These are phyloP conservation scores for Saccharomycopsis hybrid DNA, from an alignment of 1,139 yeast species.

Conservation along the genomic window DNA sequence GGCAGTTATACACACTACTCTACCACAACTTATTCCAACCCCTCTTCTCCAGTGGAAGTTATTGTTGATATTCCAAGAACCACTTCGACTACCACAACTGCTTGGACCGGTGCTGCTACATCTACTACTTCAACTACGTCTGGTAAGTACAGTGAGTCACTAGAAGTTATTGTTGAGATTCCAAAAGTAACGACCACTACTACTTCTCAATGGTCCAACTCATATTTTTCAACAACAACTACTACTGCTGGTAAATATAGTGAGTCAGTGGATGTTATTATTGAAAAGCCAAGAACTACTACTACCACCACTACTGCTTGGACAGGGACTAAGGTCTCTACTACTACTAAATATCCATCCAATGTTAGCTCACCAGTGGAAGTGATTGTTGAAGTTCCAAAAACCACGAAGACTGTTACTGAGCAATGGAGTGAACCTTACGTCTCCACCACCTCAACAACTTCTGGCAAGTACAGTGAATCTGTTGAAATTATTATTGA, in stretches of 20 bases:
- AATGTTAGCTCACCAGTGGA: not conserved
- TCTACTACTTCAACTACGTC: not conserved
- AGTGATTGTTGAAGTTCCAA: slow-evolving; percentile 6
- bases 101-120: slow-evolving; percentile 13
- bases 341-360: slow-evolving; percentile 4
- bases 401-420: slow-evolving; percentile 2
- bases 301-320: slow-evolving; percentile 9
- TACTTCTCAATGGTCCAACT: slow-evolving; percentile 8
- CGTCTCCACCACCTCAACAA: slow-evolving; percentile 1
- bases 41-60: slow-evolving; percentile 6
- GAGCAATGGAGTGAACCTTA: slow-evolving; percentile 9
- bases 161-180: not conserved
- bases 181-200: slow-evolving; percentile 9
- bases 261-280: slow-evolving; percentile 11
- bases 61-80: slow-evolving; percentile 12
- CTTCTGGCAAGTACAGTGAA: slow-evolving; percentile 2
- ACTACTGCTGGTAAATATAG: slow-evolving; percentile 6
- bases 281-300: slow-evolving; percentile 5
- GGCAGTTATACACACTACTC: slow-evolving; percentile 6
- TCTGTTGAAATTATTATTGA: slow-evolving; percentile 8
- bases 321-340: slow-evolving; percentile 7
- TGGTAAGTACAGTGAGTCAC: not conserved
- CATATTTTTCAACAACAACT: slow-evolving; percentile 6
- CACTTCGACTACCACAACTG: slow-evolving; percentile 5
- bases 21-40: slow-evolving; percentile 2